Evolutionary conservation across 495 filamentous ascomycete genomes (phyloP), one percentile per base, ranked within the genome.

Genomic region (Aspergillus kassunensis): DNA sequence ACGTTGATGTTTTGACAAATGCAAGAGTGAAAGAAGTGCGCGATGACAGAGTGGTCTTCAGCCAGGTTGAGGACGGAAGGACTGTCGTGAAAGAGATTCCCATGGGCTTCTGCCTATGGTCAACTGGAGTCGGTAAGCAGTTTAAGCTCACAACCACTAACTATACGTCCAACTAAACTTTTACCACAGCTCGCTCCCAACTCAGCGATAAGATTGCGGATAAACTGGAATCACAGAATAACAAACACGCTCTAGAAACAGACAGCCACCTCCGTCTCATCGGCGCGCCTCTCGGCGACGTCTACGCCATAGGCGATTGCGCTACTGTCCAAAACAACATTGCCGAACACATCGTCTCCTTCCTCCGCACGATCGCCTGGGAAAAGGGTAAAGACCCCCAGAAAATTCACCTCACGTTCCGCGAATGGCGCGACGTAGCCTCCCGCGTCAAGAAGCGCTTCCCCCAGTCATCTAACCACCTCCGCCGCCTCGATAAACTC

Each of bases 291-390:
- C 74, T 97, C 0, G 93, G 95, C 33, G 93, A 97, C 60, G 89
- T 99, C 25, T 99, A 99, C 65, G 90, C 90, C 41, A 89, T 99
- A 46, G 95, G 95, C n/a, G 95, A 99, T 68, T 97, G 93, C 72
- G 74, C 87, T 11, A 97, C 93, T 0, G 95, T 97, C 0, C 95
- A 97, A 60, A 97, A 97, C 74, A 97, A 97, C 62, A 72, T 96
- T 6, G 87, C 89, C 19, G 85, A 88, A 54, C 85, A 96, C 73
- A 83, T 97, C 55, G 75, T 95, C 41, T 80, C 80, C 13, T 97
- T 97, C 71, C 76, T 98, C 7, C 90, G 91, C 51, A 91, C 83
- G 4, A 78, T 95, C 12, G 91, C 93, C 23, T 97, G 88, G 86
- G 90, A 96, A 65, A 89, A 87, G 53, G 91, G 90, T 64, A 84